Evolutionary conservation across 371 early-diverging fungal species (phyloP).

Genomic region (Apophysomyces sp.): DNA sequence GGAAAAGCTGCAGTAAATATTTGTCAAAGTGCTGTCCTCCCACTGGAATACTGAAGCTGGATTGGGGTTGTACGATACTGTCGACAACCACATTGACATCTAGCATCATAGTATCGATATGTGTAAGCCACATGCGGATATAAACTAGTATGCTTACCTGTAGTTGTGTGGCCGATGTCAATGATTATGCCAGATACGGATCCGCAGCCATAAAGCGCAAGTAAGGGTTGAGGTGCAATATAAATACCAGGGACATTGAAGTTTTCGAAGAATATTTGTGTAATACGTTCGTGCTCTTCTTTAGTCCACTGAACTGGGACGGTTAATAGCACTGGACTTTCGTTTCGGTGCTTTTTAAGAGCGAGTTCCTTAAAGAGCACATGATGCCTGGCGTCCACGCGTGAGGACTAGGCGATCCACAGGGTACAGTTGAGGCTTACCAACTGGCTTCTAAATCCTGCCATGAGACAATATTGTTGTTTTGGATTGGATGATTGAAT

Average conservation of each 20-base stretch:
- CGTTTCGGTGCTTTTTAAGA: constrained; percentile 75
- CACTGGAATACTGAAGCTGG: constrained; percentile 60
- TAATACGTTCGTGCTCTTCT: constrained; percentile 76
- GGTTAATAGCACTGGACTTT: constrained; percentile 72
- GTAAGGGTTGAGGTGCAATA: constrained; percentile 80
- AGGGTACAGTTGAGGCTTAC: constrained; percentile 32
- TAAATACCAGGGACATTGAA: constrained; percentile 88
- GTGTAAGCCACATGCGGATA: not conserved
- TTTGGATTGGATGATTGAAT: constrained; percentile 55
- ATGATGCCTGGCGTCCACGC: constrained; percentile 52
- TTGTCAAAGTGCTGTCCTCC: constrained; percentile 71
- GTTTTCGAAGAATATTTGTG: constrained; percentile 89
- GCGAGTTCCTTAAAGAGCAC: constrained; percentile 76
- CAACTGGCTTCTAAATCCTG: constrained; percentile 73
- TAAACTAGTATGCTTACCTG: constrained; percentile 36
- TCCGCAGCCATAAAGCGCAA: constrained; percentile 81
- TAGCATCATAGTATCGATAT: constrained; percentile 7
- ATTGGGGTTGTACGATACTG: constrained; percentile 56
- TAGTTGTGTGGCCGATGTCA: constrained; percentile 85
- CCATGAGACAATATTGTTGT: constrained; percentile 74
- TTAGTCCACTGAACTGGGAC: constrained; percentile 85
- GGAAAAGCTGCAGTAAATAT: constrained; percentile 57
- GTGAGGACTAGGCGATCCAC: not conserved
- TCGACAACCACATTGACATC: constrained; percentile 77
- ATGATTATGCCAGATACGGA: constrained; percentile 80